Base-by-base conservation (phyloP, 148 eudicot genomes). In the Oxyria digyna region DNA sequence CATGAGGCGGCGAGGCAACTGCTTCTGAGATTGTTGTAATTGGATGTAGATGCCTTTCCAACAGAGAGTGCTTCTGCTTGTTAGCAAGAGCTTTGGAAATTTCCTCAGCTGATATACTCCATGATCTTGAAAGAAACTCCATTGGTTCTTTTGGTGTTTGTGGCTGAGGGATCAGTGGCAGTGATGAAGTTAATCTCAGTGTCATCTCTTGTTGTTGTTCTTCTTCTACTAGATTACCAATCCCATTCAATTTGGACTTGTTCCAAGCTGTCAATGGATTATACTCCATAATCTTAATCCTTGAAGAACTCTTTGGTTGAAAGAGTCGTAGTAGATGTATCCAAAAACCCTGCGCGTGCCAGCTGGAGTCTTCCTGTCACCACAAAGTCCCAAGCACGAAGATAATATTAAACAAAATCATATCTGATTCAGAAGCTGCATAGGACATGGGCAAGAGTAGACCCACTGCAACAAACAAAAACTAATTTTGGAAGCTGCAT, bases 91-190 rank as follows among this genome's bases (percentile, higher is more conserved):
- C 69, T 66, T 10, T 37, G 14, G 45, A 66, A 20, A 41, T 66
- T 20, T 66, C 69, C 26, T 66, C 69, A 38, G 45, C 69, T 8
- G 42, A 35, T 8, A 66, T 37, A 21, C 69, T 66, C 69, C 69
- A 66, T 38, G 69, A 66, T 66, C 69, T 66, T 4, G 69, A 66
- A 20, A 66, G 46, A 15, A 66, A 66, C 69, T 66, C 69, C 69
- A 66, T 66, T 24, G 69, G 69, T 35, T 41, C 69, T 31, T 41
- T 66, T 6, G 69, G 69, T 20, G 69, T 66, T 46, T 35, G 43
- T 23, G 69, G 69, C 12, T 66, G 69, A 66, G 69, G 69, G 26
- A 41, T 35, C 69, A 66, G 46, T 37, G 69, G 42, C 45, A 66
- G n/a, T 20, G 69, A 66, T 18, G 24, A 24, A 24, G 69, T 41